phyloP scores from a whole-genome alignment of 805 yeast species.

The Ogataea paraovalis region DNA sequence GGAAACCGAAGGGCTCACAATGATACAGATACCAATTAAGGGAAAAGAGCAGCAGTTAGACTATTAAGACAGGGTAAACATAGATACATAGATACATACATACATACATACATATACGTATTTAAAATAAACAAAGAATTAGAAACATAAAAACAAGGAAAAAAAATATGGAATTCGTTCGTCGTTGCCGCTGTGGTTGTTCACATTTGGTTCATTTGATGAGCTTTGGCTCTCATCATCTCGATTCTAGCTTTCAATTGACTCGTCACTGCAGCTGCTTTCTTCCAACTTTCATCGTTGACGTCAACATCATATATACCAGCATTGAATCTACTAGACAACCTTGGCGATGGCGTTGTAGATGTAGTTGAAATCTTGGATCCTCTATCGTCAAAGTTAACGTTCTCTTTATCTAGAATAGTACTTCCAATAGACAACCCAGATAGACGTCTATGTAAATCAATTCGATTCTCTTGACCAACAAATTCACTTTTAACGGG shows the following conservation, averaged over 20 bases:
- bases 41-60: no score
- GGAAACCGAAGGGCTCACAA: no score
- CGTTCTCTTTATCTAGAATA: slow-evolving; percentile 22
- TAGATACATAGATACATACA: background rate
- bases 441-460: slow-evolving; percentile 31
- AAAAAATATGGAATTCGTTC: no score
- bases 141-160: no score
- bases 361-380: background rate
- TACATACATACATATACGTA: background rate
- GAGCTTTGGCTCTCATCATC: slow-evolving; percentile 70
- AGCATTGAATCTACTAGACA: slow-evolving; percentile 14
- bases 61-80: background rate
- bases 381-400: slow-evolving; percentile 1
- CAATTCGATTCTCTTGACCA: slow-evolving; percentile 15
- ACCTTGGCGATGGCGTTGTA: background rate
- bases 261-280: slow-evolving; percentile 86
- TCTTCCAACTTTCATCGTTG: slow-evolving; percentile 73
- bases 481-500: background rate
- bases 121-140: background rate
- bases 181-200: no score
- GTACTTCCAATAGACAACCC: slow-evolving; percentile 26
- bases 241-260: slow-evolving; percentile 84
- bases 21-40: no score
- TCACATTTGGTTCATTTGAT: slow-evolving; percentile 22
- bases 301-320: slow-evolving; percentile 35